Conservation (phyloP, 2,329 filamentous ascomycete genomes). For the Fusarium sp. region DNA sequence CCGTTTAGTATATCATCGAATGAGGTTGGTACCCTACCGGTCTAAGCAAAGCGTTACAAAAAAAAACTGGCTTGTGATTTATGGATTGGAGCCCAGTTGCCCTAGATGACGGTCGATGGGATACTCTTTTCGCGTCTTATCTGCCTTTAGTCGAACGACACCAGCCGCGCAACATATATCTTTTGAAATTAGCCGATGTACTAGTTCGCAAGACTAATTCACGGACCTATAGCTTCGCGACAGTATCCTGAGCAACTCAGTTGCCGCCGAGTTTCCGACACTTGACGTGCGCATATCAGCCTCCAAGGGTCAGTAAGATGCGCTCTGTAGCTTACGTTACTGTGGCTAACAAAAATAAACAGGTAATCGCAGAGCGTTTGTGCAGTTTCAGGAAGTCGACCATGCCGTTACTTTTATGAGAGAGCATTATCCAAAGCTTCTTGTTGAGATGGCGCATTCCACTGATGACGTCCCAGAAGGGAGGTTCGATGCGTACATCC, state of each 20-base stretch:
- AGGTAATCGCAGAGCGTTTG: conserved; percentile 59
- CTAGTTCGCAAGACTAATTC: conserved; percentile 48
- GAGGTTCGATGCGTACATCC: conserved; percentile 55
- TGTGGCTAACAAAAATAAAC: conserved; percentile 29
- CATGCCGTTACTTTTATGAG: conserved; percentile 59
- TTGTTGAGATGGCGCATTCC: conserved; percentile 53
- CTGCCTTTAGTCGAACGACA: conserved; percentile 14
- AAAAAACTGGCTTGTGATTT: conserved; percentile 17
- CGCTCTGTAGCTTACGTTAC: not conserved
- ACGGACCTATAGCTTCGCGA: conserved; percentile 53
- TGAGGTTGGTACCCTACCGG: conserved; percentile 61
- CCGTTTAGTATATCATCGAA: conserved; percentile 63
- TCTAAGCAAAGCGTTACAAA: conserved; percentile 31
- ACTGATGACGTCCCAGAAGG: conserved; percentile 58
- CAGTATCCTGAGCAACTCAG: conserved; percentile 52
- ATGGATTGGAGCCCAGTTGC: conserved; percentile 23
- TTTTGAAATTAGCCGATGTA: conserved; percentile 26
- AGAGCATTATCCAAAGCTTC: conserved; percentile 58
- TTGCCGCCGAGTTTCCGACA: conserved; percentile 54
- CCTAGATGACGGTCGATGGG: conserved; percentile 7
- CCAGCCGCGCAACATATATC: conserved; percentile 19
- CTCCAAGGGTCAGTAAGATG: conserved; percentile 50
- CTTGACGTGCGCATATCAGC: conserved; percentile 58
- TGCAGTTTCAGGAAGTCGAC: conserved; percentile 58
- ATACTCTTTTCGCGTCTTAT: conserved; percentile 6